phyloP scores from a whole-genome alignment of 768 basidiomycete species.

The Rhizopogon vesiculosus region DNA sequence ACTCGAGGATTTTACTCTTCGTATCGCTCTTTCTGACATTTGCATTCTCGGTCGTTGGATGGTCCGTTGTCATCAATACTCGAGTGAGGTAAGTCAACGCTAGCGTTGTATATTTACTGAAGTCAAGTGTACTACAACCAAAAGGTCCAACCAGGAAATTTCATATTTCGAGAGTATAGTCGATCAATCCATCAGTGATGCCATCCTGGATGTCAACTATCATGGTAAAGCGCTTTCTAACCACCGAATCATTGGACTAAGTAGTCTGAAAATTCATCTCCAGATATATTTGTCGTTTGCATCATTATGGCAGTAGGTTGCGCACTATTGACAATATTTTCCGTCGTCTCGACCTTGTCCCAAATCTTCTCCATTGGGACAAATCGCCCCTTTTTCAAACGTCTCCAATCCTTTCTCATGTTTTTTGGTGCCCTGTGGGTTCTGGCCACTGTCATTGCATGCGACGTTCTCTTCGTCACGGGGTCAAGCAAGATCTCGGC shows the following conservation, averaged over 20 bases:
- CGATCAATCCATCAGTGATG: not conserved
- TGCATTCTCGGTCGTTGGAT: conserved; percentile 20
- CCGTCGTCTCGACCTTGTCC: conserved; percentile 19
- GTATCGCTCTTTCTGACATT: conserved; percentile 22
- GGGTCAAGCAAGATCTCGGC: conserved; percentile 39
- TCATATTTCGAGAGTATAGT: not conserved
- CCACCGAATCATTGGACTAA: not conserved
- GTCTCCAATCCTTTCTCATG: conserved; percentile 28
- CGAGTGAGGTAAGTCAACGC: conserved; percentile 5
- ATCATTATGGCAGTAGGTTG: conserved; percentile 28
- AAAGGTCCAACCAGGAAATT: conserved; percentile 4
- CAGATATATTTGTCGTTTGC: conserved; percentile 36
- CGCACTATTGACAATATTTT: conserved; percentile 25
- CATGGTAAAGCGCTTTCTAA: not conserved
- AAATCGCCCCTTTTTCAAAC: conserved; percentile 9
- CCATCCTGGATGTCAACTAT: not conserved
- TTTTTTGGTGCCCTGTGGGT: conserved; percentile 39
- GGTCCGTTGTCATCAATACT: conserved; percentile 3
- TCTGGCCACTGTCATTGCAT: conserved; percentile 40
- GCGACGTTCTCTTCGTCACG: conserved; percentile 38
- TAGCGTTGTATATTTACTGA: not conserved
- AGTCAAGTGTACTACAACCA: no score
- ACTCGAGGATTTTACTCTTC: conserved; percentile 1
- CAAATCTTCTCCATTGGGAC: conserved; percentile 5
- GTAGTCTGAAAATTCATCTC: not conserved